Base-by-base conservation (phyloP, 495 filamentous ascomycete genomes). In the Pyrenopolyporus hunteri region DNA sequence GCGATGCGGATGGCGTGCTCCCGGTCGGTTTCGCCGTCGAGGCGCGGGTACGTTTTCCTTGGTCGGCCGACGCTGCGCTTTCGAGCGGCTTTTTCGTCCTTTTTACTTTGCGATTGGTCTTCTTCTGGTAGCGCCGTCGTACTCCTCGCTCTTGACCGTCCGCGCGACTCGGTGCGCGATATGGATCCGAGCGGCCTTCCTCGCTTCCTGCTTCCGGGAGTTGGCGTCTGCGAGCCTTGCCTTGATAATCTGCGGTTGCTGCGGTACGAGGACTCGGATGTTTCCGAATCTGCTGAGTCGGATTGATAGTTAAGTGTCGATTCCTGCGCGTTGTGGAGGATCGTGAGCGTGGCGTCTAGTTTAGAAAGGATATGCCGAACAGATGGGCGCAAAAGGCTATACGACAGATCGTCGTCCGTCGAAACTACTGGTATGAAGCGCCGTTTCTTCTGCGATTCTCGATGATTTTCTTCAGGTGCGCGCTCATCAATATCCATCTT, bases 321-420 rank as follows among this genome's bases (percentile, higher is more conserved):
- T 28, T 81, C 73, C 26, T 85, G 80, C 6, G 83, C 73, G 51
- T 85, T 82, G 63, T 91, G 89, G 0, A 96, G 78, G 2, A 84
- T 81, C 13, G 76, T 76, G 2, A 95, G 80, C 0, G 92, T 76
- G 3, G 76, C 73, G 56, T 94, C 90, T 4, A 96, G 61, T 19
- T 85, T 78, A 0, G 79, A 66, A 16, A 94, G 77, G 6, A 92
- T 81, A 61, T 86, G 83, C 8, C 86, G 80, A 4, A 86, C 74
- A 2, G 83, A 78, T 0, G 90, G 89, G 7, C 82, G 80, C 14
- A 93, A 67, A 29, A 92, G 76, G 4, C 61, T 66, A 28, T 80
- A 73, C 4, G 88, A 86, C 35, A 73, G 62, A 6, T 88, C 86
- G 40, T 93, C 91, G 26, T 80, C 72, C 2, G 70, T 67, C 1